Base-by-base conservation (phyloP, 352 stramenopile genomes). In the Phytopythium litorale region DNA sequence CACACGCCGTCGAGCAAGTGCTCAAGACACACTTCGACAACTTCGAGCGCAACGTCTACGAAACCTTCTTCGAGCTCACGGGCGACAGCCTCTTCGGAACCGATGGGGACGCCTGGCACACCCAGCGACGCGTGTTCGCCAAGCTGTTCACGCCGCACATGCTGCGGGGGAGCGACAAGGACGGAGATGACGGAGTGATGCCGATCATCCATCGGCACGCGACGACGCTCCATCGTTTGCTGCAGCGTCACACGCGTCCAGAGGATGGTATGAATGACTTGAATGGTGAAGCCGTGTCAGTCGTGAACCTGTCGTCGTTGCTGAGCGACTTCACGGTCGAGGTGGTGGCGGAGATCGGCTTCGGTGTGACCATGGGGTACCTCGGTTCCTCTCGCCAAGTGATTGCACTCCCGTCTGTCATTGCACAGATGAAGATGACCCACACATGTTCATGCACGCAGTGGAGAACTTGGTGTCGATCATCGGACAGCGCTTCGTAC, bases 71-170 rank as follows among this genome's bases (percentile, higher is more conserved):
- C 9, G 73, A 89, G 52, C 46, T 94, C 9, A 62, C 89, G 1
- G 81, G 84, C 48, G 59, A 84, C 8, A 78, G 84, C 21, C 87
- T 95, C 59, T 89, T 95, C 35, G 65, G 67, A 3, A 64, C 72
- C 19, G 82, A 94, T 56, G 79, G 78, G 1, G 62, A 69, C 12
- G 35, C 38, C 33, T 95, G 84, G 86, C 56, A 69, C 33, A 54
- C 77, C 32, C 86, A 95, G 62, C 77, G 86, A 48, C 90, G 92
- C 61, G 84, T 69, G 3, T 84, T 88, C 61, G 94, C 81, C 58
- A 88, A 96, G 53, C 82, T 97, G 23, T 96, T 96, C 48, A 88
- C 76, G 6, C 78, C 60, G 28, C 64, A 58, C 12, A 25, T 66
- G 12, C 37, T 88, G 0, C 59, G 72, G 35, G 66, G 75, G 18